Evolutionary conservation across 129 eudicot species (phyloP).

Genomic region (Kitagawia praeruptora): DNA sequence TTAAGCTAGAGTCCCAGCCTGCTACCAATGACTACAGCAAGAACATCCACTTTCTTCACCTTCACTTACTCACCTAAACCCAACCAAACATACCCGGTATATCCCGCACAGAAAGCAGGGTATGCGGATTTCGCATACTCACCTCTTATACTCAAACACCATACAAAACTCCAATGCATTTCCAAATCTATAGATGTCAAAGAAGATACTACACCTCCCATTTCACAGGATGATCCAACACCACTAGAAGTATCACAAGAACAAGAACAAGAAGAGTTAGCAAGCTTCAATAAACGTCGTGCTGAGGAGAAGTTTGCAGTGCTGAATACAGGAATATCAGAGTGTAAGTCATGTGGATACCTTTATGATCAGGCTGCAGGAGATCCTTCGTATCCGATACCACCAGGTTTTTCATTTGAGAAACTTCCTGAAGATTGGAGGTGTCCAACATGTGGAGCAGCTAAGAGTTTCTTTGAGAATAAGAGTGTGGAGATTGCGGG

Average conservation of each 20-base stretch:
- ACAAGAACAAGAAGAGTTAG: background rate
- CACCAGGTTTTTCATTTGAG: conserved; percentile 80
- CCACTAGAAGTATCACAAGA: background rate
- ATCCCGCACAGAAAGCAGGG: background rate
- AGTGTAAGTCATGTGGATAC: conserved; percentile 88
- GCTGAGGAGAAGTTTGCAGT: conserved; percentile 91
- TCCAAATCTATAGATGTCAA: background rate
- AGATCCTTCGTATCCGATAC: conserved; percentile 74
- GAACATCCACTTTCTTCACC: background rate
- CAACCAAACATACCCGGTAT: background rate
- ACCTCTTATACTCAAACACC: background rate
- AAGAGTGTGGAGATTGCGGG: conserved; percentile 99
- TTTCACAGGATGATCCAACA: background rate
- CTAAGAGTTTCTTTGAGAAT: conserved; percentile 74
- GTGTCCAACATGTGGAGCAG: conserved; percentile 98
- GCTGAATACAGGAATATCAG: conserved; percentile 75
- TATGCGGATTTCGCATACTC: background rate
- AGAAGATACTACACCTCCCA: background rate
- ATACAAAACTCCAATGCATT: conserved; percentile 1
- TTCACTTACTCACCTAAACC: background rate
- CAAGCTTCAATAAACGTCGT: conserved; percentile 39
- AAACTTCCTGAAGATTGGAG: conserved; percentile 91
- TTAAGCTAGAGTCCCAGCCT: background rate
- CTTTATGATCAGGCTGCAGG: conserved; percentile 66
- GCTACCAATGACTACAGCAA: conserved; percentile 4